Base-by-base conservation (phyloP, 352 stramenopile genomes). In the Pythium phragmitis region DNA sequence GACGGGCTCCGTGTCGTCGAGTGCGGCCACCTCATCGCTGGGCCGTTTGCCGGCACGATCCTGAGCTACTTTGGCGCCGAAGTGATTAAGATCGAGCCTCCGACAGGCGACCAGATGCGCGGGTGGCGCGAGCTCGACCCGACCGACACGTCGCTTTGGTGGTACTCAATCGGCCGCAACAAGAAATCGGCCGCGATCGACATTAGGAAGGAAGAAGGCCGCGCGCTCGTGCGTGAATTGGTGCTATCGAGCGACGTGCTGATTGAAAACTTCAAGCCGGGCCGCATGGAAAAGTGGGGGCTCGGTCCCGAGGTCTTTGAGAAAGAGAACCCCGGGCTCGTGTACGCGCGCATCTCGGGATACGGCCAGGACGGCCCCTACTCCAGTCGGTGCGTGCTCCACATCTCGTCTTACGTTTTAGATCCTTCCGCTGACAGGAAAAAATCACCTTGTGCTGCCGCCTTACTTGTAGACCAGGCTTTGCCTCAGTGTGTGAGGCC, bases 31-130 rank as follows among this genome's bases (percentile, higher is more conserved):
- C 69, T 94, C 53, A 90, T 94, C 57, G 85, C 85, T 0, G 85
- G 85, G 1, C 85, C 85, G 43, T 94, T 94, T 65, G 85, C 85
- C 8, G 85, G 76, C 14, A 92, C 83, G 54, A 94, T 96, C 57
- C 60, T 96, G 48, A 89, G 73, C 67, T 95, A 96, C 75, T 96
- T 95, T 69, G 89, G 89, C 33, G 89, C 89, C 4, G 88, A 96
- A 69, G 87, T 96, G 49, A 96, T 96, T 78, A 96, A 96, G 58
- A 84, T 96, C 37, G 89, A 96, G 67, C 85, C 87, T 11, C 88
- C 85, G 4, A 90, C 76, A 14, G 88, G 88, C 12, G 88, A 96
- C 55, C 85, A 94, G 53, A 70, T 95, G 61, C 87, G 88, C 33
- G 79, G 85, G 63, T 94, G 89, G 61, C 84, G 87, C 36, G 70